phyloP scores from a whole-genome alignment of 805 yeast genomes.

The Saccharomycopsis javanensis region DNA sequence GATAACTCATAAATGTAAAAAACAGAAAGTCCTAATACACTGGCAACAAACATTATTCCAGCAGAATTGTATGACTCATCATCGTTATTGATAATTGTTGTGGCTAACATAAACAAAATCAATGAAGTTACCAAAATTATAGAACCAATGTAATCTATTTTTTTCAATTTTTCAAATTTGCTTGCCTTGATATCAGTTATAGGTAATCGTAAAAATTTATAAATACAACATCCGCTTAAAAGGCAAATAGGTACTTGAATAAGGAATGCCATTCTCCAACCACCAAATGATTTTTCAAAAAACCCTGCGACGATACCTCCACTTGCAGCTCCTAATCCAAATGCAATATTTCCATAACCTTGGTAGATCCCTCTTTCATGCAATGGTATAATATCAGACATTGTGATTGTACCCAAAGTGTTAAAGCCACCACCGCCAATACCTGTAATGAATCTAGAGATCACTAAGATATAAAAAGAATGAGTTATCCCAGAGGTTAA shows the following conservation, averaged over 20 bases:
- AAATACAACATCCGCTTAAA: constrained; percentile 32
- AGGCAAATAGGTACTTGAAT: constrained; percentile 44
- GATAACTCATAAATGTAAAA: constrained; percentile 45
- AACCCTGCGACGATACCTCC: constrained; percentile 60
- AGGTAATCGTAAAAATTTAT: constrained; percentile 31
- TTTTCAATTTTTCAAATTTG: constrained; percentile 37
- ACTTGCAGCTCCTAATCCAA: constrained; percentile 61
- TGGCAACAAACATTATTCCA: constrained; percentile 29
- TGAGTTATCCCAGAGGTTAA: constrained; percentile 31
- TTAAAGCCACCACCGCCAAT: constrained; percentile 88
- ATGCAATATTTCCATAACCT: constrained; percentile 67
- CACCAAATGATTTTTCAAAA: constrained; percentile 35
- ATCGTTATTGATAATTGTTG: constrained; percentile 30
- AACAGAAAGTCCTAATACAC: constrained; percentile 27
- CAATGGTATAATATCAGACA: constrained; percentile 67
- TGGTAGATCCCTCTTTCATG: constrained; percentile 71
- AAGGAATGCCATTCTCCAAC: constrained; percentile 60
- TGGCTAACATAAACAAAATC: constrained; percentile 49
- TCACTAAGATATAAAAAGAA: constrained; percentile 30
- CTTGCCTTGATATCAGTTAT: constrained; percentile 37
- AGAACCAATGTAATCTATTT: constrained; percentile 64
- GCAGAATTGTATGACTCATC: constrained; percentile 30
- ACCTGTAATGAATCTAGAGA: constrained; percentile 68
- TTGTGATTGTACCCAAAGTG: constrained; percentile 62
- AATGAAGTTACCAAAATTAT: constrained; percentile 47